A percentile compares a stretch with the other conserved stretches of the same genome.
Evolutionary conservation across 148 eudicot genomes (phyloP).

Genomic region (Vaccinium vitisidaea): DNA sequence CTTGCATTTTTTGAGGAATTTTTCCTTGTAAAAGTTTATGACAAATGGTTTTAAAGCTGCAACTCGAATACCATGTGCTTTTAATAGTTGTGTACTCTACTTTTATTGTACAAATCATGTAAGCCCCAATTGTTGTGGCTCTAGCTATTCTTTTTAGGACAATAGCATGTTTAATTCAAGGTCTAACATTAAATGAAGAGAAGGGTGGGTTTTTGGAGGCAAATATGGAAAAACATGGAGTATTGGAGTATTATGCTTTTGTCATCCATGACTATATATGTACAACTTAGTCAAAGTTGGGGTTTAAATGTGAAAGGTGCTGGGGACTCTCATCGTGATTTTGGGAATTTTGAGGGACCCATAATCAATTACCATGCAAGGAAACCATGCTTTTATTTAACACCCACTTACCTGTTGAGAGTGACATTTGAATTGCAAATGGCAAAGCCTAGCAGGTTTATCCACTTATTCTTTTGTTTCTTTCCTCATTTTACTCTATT

Average conservation of each 20-base stretch:
- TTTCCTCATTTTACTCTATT: not conserved
- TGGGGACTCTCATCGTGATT: not conserved
- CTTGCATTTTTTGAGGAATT: not conserved
- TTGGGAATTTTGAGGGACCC: not conserved
- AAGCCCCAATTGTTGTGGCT: not conserved
- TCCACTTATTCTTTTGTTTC: not conserved
- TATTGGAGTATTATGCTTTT: not conserved
- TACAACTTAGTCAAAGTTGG: slow-evolving; percentile 1
- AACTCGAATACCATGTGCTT: not conserved
- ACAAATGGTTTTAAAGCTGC: not conserved
- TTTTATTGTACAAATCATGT: not conserved
- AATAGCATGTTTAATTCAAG: not conserved
- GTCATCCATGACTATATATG: not conserved
- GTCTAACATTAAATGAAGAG: not conserved
- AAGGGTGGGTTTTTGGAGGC: not conserved
- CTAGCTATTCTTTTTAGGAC: not conserved
- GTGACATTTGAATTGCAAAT: not conserved
- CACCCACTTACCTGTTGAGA: not conserved
- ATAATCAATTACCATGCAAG: not conserved
- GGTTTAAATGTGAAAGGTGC: not conserved
- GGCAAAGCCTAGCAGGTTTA: not conserved
- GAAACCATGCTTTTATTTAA: not conserved
- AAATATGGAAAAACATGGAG: not conserved
- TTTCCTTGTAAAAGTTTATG: too few relatives aligned
- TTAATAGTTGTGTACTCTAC: not conserved